Conservation (phyloP, 202 grass and related monocot species). For the Dendrocalamus latiflorus region DNA sequence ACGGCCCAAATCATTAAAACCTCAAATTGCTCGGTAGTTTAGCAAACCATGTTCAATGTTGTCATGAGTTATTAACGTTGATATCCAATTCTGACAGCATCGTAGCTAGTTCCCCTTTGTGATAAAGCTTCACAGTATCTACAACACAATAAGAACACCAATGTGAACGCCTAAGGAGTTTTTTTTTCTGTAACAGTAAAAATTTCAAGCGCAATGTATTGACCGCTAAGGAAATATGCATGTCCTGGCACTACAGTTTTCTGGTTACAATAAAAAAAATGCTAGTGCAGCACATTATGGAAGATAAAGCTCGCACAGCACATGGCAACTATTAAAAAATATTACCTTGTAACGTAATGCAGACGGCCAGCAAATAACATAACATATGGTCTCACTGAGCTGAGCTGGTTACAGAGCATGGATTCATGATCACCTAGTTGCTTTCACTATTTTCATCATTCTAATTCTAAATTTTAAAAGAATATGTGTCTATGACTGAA, state of each 20-base stretch:
- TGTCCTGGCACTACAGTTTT: neutral
- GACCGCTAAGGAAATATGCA: neutral
- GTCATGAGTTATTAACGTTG: slow-evolving; percentile 44
- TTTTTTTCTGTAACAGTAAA: neutral
- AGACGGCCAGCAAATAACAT: neutral
- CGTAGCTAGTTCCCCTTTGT: slow-evolving; percentile 63
- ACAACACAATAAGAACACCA: slow-evolving; percentile 15
- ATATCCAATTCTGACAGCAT: slow-evolving; percentile 59
- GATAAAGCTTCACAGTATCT: slow-evolving; percentile 88
- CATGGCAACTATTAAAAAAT: neutral
- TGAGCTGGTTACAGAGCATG: neutral
- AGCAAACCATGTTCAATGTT: neutral
- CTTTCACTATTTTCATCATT: neutral
- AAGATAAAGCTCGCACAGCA: neutral
- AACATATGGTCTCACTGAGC: neutral
- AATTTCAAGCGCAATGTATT: neutral
- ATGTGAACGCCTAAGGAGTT: neutral
- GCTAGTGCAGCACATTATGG: neutral
- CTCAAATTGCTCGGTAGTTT: neutral
- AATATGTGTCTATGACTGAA: neutral
- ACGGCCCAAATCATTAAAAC: neutral
- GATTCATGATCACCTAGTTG: slow-evolving; percentile 1
- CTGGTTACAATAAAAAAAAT: neutral
- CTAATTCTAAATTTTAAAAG: neutral
- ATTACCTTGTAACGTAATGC: slow-evolving; percentile 14